phyloP scores from a whole-genome alignment of 495 filamentous ascomycete genomes.

The Penicillium egyptiacum region DNA sequence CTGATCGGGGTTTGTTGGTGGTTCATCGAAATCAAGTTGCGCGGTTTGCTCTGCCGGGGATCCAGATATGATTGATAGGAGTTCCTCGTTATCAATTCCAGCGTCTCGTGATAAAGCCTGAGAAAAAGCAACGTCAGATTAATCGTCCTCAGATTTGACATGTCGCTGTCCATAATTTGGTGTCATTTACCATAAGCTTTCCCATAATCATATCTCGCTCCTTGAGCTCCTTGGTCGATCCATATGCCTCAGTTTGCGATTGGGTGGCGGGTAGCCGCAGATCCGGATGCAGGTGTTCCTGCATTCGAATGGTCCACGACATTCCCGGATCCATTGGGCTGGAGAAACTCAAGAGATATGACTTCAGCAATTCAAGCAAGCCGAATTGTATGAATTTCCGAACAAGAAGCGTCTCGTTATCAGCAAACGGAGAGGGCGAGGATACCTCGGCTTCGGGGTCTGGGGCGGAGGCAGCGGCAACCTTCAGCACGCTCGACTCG shows the following conservation, averaged over 20 bases:
- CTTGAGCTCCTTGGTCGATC: constrained; percentile 59
- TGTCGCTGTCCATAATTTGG: neutral
- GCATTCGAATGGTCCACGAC: constrained; percentile 72
- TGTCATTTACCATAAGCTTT: constrained; percentile 66
- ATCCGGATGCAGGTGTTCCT: constrained; percentile 66
- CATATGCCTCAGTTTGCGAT: constrained; percentile 62
- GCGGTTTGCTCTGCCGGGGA: constrained; percentile 37
- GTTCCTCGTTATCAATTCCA: constrained; percentile 53
- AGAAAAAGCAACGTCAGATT: constrained; percentile 10
- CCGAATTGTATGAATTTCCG: constrained; percentile 79
- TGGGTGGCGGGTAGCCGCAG: constrained; percentile 36
- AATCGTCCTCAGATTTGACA: neutral
- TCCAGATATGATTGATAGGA: constrained; percentile 45
- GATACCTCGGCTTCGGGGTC: constrained; percentile 75
- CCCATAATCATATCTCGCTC: constrained; percentile 70
- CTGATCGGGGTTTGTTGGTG: constrained; percentile 54
- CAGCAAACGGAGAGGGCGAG: constrained; percentile 47
- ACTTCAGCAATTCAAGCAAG: constrained; percentile 78
- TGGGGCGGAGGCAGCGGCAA: constrained; percentile 58
- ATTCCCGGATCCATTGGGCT: constrained; percentile 64
- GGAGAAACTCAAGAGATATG: constrained; percentile 61
- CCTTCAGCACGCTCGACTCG: constrained; percentile 41
- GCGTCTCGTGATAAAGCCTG: constrained; percentile 74
- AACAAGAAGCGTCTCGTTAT: constrained; percentile 61
- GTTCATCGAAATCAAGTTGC: constrained; percentile 42